These are phyloP conservation scores for Acanthamoeba castellanii DNA, from an alignment of 208 protist genomes.

Conservation along the genomic window DNA sequence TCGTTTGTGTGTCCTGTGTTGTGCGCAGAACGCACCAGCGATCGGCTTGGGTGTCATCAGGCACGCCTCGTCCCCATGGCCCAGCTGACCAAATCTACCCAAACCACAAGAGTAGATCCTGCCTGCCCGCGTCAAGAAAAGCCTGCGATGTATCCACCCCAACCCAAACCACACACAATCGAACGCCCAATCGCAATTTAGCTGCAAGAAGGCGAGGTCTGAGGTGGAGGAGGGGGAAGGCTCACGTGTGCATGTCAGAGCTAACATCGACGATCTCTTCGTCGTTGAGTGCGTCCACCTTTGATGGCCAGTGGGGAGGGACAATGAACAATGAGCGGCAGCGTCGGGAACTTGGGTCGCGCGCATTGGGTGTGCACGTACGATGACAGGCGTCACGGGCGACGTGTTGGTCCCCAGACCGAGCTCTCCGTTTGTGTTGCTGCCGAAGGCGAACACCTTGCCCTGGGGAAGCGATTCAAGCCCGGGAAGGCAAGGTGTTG, in stretches of 20 bases:
- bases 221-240: neutral
- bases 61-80: neutral
- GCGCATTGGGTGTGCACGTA: neutral
- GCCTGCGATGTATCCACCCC: neutral
- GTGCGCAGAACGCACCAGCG: neutral
- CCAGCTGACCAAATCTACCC: slow-evolving; percentile 25
- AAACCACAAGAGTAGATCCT: neutral
- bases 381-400: neutral
- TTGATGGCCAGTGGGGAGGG: neutral
- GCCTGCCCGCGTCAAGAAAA: slow-evolving; percentile 1
- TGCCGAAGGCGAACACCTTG: neutral
- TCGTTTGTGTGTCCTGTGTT: too few species aligned
- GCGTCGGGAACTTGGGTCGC: too few species aligned
- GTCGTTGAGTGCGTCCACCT: neutral
- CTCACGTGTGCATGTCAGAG: slow-evolving; percentile 26
- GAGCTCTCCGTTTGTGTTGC: slow-evolving; percentile 4
- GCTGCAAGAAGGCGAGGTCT: neutral
- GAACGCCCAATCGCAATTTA: neutral
- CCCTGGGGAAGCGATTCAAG: neutral
- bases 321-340: neutral
- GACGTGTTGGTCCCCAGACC: slow-evolving; percentile 5
- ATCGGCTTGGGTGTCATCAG: neutral
- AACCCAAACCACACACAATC: neutral
- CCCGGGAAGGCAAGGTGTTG: too few species aligned
- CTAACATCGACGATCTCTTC: slow-evolving; percentile 2